Evolutionary conservation across 208 protist species (phyloP), one percentile per base, ranked within the genome.

Genomic region (Trypanosomatidae sp.): DNA sequence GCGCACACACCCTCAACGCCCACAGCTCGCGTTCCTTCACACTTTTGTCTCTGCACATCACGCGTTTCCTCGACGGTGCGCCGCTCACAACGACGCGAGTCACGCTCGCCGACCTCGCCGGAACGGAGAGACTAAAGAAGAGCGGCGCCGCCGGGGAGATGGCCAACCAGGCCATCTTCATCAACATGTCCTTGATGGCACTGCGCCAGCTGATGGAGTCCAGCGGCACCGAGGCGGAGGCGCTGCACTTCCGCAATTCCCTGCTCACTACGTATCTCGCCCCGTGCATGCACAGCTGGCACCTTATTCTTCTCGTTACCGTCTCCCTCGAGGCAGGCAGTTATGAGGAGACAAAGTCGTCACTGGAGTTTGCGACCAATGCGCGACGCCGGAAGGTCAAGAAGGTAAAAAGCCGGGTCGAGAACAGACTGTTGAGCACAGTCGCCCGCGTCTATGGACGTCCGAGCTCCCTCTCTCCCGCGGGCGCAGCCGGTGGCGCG

Each of bases 91-190:
- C 84, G 33, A 82, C 78, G 22, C 77, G 81, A 10, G 73, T 94
- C 13, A 92, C 88, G 33, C 77, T 99, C 9, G 95, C 95, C 44
- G 98, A 99, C 81, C 83, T 99, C n/a, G 96, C 98, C 19, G 95
- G 94, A 19, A 94, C 90, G 28, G 97, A 98, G 83, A 82, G 93
- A 3, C 76, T 98, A 15, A 87, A 87, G 69, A 88, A 91, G 71
- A 96, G 91, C 15, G 91, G 86, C 49, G 91, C 86, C 50, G 79
- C 76, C 0, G 95, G 91, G 13, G 81, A 92, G 64, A 81, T 82
- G 22, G 80, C 95, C 41, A 85, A 76, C 6, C 95, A 99, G 83
- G 96, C 94, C 30, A 87, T 89, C 62, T 85, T 88, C 74, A 98
- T 98, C 74, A 98, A 98, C 80, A 77, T 89, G 64, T 98, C 94